Percentiles rank a stretch among this genome's conserved stretches.
Evolutionary conservation across 306 rosid genomes (phyloP).

Genomic region (Quercus parvula): DNA sequence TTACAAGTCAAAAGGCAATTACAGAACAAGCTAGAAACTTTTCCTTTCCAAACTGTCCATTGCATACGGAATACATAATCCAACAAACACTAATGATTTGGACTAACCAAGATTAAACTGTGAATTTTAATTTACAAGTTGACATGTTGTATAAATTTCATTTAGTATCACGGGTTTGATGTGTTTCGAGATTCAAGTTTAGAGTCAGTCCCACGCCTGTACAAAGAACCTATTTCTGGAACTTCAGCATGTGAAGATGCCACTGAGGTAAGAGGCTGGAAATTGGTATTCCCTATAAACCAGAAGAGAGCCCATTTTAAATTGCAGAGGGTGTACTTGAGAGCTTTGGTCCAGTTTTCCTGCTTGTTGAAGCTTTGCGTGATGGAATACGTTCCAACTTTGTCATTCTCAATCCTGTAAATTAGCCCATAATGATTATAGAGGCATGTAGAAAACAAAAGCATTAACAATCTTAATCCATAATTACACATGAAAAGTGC

Average conservation of each 20-base stretch:
- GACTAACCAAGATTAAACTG: constrained; percentile 23
- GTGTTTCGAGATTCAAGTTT: constrained; percentile 45
- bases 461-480: background rate
- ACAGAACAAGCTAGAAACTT: background rate
- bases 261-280: constrained; percentile 78
- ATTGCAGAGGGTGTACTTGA: constrained; percentile 91
- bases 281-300: constrained; percentile 92
- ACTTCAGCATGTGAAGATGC: constrained; percentile 68
- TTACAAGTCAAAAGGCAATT: background rate
- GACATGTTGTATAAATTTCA: background rate
- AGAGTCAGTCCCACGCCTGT: constrained; percentile 46
- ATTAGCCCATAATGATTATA: constrained; percentile 17
- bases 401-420: constrained; percentile 85
- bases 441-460: background rate
- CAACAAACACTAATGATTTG: background rate
- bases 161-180: constrained; percentile 9
- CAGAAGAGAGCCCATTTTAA: constrained; percentile 98
- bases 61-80: background rate
- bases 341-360: constrained; percentile 98
- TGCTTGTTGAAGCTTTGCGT: constrained; percentile 96
- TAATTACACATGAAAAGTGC: background rate
- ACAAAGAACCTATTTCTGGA: constrained; percentile 53
- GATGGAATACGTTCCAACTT: constrained; percentile 86
- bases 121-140: constrained; percentile 30
- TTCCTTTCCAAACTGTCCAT: background rate